Conservation (phyloP, 2,329 filamentous ascomycete genomes). For the Hypoxylon sp. region DNA sequence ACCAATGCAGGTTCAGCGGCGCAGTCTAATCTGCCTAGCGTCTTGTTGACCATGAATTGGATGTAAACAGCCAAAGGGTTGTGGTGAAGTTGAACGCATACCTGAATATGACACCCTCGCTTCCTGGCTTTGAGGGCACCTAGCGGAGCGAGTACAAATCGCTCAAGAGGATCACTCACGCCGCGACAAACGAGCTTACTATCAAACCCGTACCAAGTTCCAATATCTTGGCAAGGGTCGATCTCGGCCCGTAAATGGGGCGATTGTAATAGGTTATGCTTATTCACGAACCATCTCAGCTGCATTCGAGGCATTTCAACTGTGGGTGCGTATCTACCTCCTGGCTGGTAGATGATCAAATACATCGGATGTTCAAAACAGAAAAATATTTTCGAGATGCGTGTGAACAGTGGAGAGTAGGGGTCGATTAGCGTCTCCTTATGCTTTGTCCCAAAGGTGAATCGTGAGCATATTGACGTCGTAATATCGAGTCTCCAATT, state of each 20-base stretch:
- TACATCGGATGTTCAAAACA: slow-evolving; percentile 56
- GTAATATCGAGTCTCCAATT: slow-evolving; percentile 50
- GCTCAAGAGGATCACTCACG: slow-evolving; percentile 48
- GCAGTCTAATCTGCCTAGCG: slow-evolving; percentile 65
- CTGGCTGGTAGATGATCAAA: slow-evolving; percentile 58
- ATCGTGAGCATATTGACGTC: slow-evolving; percentile 31
- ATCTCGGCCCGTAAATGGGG: slow-evolving; percentile 60
- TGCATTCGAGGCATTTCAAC: slow-evolving; percentile 63
- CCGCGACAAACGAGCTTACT: slow-evolving; percentile 67
- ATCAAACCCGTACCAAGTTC: slow-evolving; percentile 61
- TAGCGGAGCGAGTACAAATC: slow-evolving; percentile 63
- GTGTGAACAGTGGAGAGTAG: slow-evolving; percentile 50
- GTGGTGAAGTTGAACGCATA: slow-evolving; percentile 49
- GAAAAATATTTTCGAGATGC: slow-evolving; percentile 55
- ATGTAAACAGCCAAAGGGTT: slow-evolving; percentile 49
- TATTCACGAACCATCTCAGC: slow-evolving; percentile 62
- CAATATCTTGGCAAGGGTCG: slow-evolving; percentile 58
- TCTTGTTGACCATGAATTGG: slow-evolving; percentile 61
- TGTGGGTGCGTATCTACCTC: slow-evolving; percentile 37
- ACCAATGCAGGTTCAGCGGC: slow-evolving; percentile 63
- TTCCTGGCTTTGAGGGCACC: slow-evolving; percentile 48
- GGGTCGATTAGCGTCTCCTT: slow-evolving; percentile 58
- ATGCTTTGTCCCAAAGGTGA: neutral
- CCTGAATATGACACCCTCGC: slow-evolving; percentile 52
- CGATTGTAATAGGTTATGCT: slow-evolving; percentile 53